Evolutionary conservation across 1,284 basidiomycete species (phyloP), one percentile per base, ranked within the genome.

Genomic region (Malassezia equina): DNA sequence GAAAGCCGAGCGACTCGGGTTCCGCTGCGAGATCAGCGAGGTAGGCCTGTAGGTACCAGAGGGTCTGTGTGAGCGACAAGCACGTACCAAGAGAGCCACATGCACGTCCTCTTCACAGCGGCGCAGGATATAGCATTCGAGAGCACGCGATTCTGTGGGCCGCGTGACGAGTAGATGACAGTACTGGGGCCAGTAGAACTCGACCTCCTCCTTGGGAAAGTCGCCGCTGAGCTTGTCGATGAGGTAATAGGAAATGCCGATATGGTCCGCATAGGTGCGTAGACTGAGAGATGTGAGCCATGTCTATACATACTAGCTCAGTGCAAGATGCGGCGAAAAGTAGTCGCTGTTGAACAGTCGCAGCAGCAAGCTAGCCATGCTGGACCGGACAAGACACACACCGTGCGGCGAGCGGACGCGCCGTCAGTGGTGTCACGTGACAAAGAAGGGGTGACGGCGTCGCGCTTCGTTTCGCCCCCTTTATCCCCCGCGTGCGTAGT

Each of bases 1-100:
- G 78, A 76, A 98, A 96, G 0, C 90, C 86, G 24, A 80, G 81
- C 1, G 90, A 84, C 57, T 84, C 81, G 41, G 76, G 75, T 8
- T 83, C 54, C 15, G 47, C 39, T 3, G 66, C 61, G 36, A 72
- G 62, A 49, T 73, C 71, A 25, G 60, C 62, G 28, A 71, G 68
- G 12, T 69, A 60, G 2, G 71, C 71, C 49, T 73, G 71, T 39
- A 73, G 66, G 65, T 64, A 64, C 71, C 71, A 73, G 4, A 72
- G 62, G 4, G 71, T 73, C 58, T 58, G 55, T 23, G 24, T 21
- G 19, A n/a, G 42, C 21, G 4, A 2, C 1, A 25, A 40, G 25
- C 23, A 52, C 58, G 28, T 34, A 59, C 57, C 43, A 73, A 52
- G 21, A 73, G 63, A 0, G 71, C 71, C 27, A 66, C 63, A 51